Evolutionary conservation across 495 filamentous ascomycete genomes (phyloP).

Genomic region (Cudoniella acicularis): DNA sequence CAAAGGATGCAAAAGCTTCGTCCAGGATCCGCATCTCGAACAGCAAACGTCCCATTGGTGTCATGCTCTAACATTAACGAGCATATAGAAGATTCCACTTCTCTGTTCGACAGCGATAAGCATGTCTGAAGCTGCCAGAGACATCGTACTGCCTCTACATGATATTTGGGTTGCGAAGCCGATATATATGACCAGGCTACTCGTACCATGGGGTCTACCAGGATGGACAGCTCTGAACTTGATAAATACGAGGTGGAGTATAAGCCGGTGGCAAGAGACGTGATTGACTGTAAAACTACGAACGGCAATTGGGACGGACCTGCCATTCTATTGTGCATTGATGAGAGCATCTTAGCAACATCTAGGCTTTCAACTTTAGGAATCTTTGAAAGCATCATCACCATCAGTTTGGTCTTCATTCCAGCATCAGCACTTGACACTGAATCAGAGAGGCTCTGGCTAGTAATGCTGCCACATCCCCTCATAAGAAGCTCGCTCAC

Average conservation of each 20-base stretch:
- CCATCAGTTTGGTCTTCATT: slow-evolving; percentile 43
- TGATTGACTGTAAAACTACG: slow-evolving; percentile 54
- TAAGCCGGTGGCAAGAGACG: slow-evolving; percentile 57
- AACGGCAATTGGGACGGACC: slow-evolving; percentile 36
- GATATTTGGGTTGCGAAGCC: slow-evolving; percentile 78
- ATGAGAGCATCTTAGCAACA: slow-evolving; percentile 48
- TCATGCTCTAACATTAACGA: slow-evolving; percentile 61
- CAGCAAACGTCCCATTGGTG: slow-evolving; percentile 45
- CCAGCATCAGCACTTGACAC: slow-evolving; percentile 39
- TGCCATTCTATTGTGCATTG: slow-evolving; percentile 46
- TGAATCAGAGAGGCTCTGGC: slow-evolving; percentile 36
- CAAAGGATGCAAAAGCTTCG: slow-evolving; percentile 70
- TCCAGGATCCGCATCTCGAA: slow-evolving; percentile 51
- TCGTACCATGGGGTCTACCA: slow-evolving; percentile 64
- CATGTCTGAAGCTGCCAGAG: slow-evolving; percentile 78
- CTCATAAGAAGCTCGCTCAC: slow-evolving; percentile 59
- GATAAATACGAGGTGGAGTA: slow-evolving; percentile 56
- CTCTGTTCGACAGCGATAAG: slow-evolving; percentile 42
- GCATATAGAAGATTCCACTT: slow-evolving; percentile 77
- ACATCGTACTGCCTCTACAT: slow-evolving; percentile 84
- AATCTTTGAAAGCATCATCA: slow-evolving; percentile 56
- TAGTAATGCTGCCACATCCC: slow-evolving; percentile 53
- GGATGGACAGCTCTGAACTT: slow-evolving; percentile 54
- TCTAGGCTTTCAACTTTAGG: slow-evolving; percentile 50
- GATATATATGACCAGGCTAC: slow-evolving; percentile 78